phyloP scores from a whole-genome alignment of 2,329 filamentous ascomycete species.

The Cryphonectria nitschkei region DNA sequence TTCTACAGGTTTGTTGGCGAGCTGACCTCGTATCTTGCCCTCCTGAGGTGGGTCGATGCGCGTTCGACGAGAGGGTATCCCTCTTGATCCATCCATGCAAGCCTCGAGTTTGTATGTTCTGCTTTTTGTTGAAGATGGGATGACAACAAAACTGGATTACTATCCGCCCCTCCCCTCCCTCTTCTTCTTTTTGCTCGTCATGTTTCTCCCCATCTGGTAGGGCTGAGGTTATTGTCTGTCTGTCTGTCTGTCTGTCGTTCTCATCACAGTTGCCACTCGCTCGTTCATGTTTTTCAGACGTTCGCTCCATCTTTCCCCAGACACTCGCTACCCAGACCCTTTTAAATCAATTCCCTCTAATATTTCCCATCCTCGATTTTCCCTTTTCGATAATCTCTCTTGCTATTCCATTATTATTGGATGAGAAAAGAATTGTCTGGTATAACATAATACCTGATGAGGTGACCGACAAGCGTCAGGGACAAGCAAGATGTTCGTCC shows the following conservation, averaged over 20 bases:
- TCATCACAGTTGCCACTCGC: slow-evolving; percentile 10
- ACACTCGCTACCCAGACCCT: background rate
- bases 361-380: slow-evolving; percentile 1
- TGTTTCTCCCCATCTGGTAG: slow-evolving; percentile 1
- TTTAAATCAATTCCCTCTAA: background rate
- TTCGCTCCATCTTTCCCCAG: slow-evolving; percentile 16
- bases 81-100: background rate
- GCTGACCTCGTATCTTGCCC: slow-evolving; percentile 11
- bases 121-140: background rate
- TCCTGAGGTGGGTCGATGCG: slow-evolving; percentile 4
- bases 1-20: background rate
- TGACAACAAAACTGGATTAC: slow-evolving; percentile 15
- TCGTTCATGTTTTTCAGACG: slow-evolving; percentile 20
- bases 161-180: slow-evolving; percentile 18
- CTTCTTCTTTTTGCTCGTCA: slow-evolving; percentile 10
- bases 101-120: slow-evolving; percentile 6
- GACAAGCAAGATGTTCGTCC: slow-evolving; percentile 29
- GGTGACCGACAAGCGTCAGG: slow-evolving; percentile 18
- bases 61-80: background rate
- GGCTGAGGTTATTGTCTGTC: background rate
- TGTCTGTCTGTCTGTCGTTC: background rate
- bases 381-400: background rate
- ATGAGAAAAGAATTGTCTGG: background rate
- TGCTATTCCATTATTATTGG: background rate
- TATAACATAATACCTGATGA: slow-evolving; percentile 17